Evolutionary conservation across 2,329 filamentous ascomycete genomes (phyloP).

Genomic region (Cryphonectria radicalis): DNA sequence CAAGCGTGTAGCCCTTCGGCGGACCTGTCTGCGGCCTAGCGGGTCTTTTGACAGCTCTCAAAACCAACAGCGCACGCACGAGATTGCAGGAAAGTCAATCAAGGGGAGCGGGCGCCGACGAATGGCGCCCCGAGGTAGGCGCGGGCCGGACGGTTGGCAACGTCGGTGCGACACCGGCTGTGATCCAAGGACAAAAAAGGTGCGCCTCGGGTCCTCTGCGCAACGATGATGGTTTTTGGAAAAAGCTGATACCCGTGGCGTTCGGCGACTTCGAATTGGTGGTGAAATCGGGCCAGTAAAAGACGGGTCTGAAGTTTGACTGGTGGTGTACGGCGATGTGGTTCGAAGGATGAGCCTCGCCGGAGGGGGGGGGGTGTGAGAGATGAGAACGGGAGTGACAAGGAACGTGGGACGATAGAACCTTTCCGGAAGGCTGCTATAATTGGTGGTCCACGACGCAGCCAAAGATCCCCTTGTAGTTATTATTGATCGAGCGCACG

Average conservation of each 20-base stretch:
- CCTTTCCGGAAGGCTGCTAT: constrained; percentile 15
- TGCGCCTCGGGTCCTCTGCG: background rate
- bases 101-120: background rate
- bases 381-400: background rate
- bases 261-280: background rate
- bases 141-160: background rate
- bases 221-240: background rate
- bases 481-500: background rate
- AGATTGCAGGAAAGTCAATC: constrained; percentile 11
- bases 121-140: constrained; percentile 9
- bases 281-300: background rate
- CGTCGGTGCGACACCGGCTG: background rate
- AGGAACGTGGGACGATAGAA: constrained; percentile 5
- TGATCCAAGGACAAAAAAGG: background rate
- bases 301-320: background rate
- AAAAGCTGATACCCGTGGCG: background rate
- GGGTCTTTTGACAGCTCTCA: constrained; percentile 18
- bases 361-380: background rate
- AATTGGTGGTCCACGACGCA: background rate
- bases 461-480: background rate
- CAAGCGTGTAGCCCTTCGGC: constrained; percentile 20
- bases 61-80: background rate
- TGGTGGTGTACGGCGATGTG: constrained; percentile 10
- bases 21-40: constrained; percentile 21
- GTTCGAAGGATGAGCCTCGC: constrained; percentile 4